Evolutionary conservation across 495 filamentous ascomycete genomes (phyloP).

Genomic region (Talaromyces liani): DNA sequence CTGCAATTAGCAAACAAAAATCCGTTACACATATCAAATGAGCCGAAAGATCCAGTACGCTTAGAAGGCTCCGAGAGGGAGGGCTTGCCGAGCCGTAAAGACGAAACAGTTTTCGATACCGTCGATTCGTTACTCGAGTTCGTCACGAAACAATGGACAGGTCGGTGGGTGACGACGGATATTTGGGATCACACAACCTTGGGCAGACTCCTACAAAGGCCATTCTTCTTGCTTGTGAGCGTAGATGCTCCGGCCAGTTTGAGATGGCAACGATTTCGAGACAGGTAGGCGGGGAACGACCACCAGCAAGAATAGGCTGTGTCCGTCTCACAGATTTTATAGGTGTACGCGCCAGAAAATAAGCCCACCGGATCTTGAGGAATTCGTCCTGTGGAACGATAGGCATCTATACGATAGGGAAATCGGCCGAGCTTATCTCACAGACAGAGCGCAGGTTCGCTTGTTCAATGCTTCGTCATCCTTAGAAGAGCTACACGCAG

Average conservation of each 20-base stretch:
- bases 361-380: slow-evolving; percentile 55
- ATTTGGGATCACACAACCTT: slow-evolving; percentile 61
- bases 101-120: slow-evolving; percentile 41
- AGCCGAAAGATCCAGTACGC: slow-evolving; percentile 23
- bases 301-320: not conserved
- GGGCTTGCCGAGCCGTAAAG: slow-evolving; percentile 14
- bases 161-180: slow-evolving; percentile 75
- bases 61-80: slow-evolving; percentile 22
- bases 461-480: slow-evolving; percentile 77
- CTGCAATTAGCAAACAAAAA: slow-evolving; percentile 23
- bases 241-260: slow-evolving; percentile 82
- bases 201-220: slow-evolving; percentile 66
- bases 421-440: slow-evolving; percentile 60
- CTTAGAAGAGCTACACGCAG: slow-evolving; percentile 57
- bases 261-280: slow-evolving; percentile 68
- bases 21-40: slow-evolving; percentile 15
- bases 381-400: slow-evolving; percentile 74
- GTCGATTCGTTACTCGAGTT: slow-evolving; percentile 66
- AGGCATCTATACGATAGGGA: slow-evolving; percentile 62
- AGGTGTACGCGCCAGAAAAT: slow-evolving; percentile 37
- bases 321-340: slow-evolving; percentile 3
- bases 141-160: slow-evolving; percentile 77
- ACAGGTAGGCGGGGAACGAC: slow-evolving; percentile 31
- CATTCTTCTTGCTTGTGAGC: slow-evolving; percentile 88
- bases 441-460: slow-evolving; percentile 71